Base-by-base conservation (phyloP, 805 yeast genomes). In the Lipomyces starkeyi region DNA sequence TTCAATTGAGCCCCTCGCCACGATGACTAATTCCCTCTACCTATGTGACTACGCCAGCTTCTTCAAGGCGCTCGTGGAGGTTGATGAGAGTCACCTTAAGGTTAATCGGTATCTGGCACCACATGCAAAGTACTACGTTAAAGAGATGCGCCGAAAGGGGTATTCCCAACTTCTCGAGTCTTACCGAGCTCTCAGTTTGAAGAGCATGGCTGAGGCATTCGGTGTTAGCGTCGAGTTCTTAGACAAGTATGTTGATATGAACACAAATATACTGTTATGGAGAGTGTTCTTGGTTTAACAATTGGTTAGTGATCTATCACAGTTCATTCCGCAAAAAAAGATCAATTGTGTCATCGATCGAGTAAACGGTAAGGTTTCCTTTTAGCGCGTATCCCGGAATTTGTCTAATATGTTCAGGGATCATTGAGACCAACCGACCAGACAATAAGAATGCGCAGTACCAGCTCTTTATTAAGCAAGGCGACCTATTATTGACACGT, bases 401-500 rank as follows among this genome's bases (percentile, higher is more conserved):
- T 22, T 29, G 25, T n/a, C n/a, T 34, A 8, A 40, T n/a, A 13
- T n/a, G 25, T 32, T 22, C 25, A 64, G 71, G 83, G 34, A 91
- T 95, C 69, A 91, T 95, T 71, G 96, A 91, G 78, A 95, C 99
- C 20, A 95, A 93, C 80, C 86, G 98, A 73, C 97, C 98, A 1
- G 99, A 95, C 78, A 93, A 90, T 81, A 95, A 95, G 81, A 94
- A 95, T 77, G 90, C 91, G 65, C 98, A 94, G 80, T 95, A 93
- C 79, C 97, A 93, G 77, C 79, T 83, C 71, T 84, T 95, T 75
- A 88, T 95, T 75, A 93, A 91, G 79, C 96, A 90, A 77, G 98
- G 99, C 71, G 99, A 95, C 77, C 87, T 88, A 1, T 83, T 95
- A 75, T 86, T 95, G 78, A 94, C 99, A 20, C 95, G 94, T 79